These are phyloP conservation scores for Xylariaceae sp. DNA, from an alignment of 2,329 filamentous ascomycete genomes.

Conservation along the genomic window DNA sequence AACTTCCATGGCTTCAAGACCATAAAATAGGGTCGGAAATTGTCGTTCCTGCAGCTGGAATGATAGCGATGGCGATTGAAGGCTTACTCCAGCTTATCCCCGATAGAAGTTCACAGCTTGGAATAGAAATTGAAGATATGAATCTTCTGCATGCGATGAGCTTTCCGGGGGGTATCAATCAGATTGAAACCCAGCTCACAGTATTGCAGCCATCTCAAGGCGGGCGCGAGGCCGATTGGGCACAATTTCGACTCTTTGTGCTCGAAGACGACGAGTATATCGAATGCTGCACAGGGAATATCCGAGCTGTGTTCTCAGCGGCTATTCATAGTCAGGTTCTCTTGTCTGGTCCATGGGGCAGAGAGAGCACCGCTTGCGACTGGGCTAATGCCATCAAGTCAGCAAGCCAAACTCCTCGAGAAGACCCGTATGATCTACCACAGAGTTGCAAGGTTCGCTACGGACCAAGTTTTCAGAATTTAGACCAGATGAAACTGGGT, in stretches of 20 bases:
- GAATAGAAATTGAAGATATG: not conserved
- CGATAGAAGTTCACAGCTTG: not conserved
- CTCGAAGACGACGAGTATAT: not conserved
- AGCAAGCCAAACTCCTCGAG: too few species aligned
- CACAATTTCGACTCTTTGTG: conserved; percentile 6
- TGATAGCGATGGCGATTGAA: conserved; percentile 10
- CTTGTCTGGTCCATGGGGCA: not conserved
- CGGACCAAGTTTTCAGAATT: too few species aligned
- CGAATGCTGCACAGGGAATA: conserved; percentile 4
- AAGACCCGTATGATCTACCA: too few species aligned
- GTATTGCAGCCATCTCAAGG: not conserved
- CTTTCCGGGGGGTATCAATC: not conserved
- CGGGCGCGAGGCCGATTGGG: too few species aligned
- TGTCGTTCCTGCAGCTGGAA: conserved; percentile 12
- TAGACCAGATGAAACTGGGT: too few species aligned
- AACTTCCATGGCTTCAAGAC: conserved; percentile 12
- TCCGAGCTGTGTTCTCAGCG: not conserved
- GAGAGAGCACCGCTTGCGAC: too few species aligned
- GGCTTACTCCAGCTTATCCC: conserved; percentile 5
- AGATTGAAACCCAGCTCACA: conserved; percentile 3
- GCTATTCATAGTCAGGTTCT: not conserved
- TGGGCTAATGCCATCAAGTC: too few species aligned
- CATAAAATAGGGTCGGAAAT: conserved; percentile 6
- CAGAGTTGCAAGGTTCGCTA: too few species aligned
- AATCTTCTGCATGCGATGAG: conserved; percentile 2